phyloP scores from a whole-genome alignment of 768 basidiomycete genomes.

The Tylopilus plumbeoviolaceoides region DNA sequence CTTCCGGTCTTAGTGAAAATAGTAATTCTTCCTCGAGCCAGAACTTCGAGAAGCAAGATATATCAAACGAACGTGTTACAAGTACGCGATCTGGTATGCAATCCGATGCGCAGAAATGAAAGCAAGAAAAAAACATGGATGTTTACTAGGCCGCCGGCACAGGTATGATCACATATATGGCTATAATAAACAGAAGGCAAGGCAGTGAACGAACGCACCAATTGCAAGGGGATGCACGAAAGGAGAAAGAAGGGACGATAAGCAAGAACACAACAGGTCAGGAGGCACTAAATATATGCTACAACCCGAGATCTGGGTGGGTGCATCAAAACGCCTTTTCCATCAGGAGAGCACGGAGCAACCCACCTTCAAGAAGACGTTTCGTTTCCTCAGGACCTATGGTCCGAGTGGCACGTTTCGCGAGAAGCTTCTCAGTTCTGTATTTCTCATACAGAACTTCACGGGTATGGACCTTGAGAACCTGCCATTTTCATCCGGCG shows the following conservation, averaged over 20 bases:
- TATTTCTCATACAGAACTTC: conserved; percentile 93
- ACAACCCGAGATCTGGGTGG: conserved; percentile 45
- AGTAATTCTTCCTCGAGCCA: not conserved
- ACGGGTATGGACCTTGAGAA: conserved; percentile 77
- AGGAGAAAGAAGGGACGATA: conserved; percentile 12
- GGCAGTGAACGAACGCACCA: conserved; percentile 3
- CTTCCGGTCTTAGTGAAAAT: conserved; percentile 4
- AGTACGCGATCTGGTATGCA: conserved; percentile 18
- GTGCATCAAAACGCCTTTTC: conserved; percentile 23
- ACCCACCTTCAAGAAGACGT: conserved; percentile 67
- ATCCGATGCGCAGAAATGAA: conserved; percentile 16
- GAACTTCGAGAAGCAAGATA: conserved; percentile 17
- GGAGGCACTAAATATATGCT: conserved; percentile 25
- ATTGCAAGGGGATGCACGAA: conserved; percentile 8
- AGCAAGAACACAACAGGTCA: conserved; percentile 19
- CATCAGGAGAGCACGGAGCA: conserved; percentile 14
- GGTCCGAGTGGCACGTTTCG: conserved; percentile 74
- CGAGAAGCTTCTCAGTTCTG: conserved; percentile 86
- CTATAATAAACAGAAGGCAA: conserved; percentile 5
- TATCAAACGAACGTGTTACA: conserved; percentile 23
- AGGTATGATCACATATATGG: conserved; percentile 18
- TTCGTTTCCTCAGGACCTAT: conserved; percentile 74
- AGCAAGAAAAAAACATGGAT: conserved; percentile 23
- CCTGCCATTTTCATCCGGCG: conserved; percentile 37
- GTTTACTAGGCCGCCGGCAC: conserved; percentile 11